Conservation (phyloP, 2,329 filamentous ascomycete species). For the Cladophialophora bantiana region DNA sequence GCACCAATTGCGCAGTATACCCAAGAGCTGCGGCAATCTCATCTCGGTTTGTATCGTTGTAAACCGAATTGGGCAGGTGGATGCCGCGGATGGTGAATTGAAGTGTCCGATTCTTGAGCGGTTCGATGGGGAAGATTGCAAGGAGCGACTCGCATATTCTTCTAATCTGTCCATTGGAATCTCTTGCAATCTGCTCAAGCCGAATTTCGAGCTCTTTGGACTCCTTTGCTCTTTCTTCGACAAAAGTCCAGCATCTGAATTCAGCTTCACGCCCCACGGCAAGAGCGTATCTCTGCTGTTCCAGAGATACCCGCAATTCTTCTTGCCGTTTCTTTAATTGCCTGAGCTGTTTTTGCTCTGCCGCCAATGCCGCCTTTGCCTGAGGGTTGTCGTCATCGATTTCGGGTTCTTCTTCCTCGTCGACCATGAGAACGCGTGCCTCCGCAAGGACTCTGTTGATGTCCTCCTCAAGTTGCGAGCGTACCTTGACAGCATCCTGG, state of each 20-base stretch:
- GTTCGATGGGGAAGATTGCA: slow-evolving; percentile 80
- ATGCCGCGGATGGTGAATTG: slow-evolving; percentile 84
- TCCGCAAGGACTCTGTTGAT: slow-evolving; percentile 62
- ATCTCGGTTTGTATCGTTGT: slow-evolving; percentile 73
- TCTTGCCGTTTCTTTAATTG: slow-evolving; percentile 45
- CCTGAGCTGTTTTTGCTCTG: slow-evolving; percentile 38
- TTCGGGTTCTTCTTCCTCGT: slow-evolving; percentile 48
- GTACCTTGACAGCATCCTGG: slow-evolving; percentile 83
- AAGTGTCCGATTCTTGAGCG: slow-evolving; percentile 68
- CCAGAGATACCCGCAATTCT: slow-evolving; percentile 54
- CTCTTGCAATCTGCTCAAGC: slow-evolving; percentile 54
- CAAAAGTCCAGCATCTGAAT: slow-evolving; percentile 10
- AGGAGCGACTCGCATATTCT: slow-evolving; percentile 85
- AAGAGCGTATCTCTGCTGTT: slow-evolving; percentile 37
- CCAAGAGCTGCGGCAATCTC: slow-evolving; percentile 81
- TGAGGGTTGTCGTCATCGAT: slow-evolving; percentile 45
- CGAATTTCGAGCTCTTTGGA: slow-evolving; percentile 25
- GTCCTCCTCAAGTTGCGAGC: slow-evolving; percentile 75
- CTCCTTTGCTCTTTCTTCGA: slow-evolving; percentile 21
- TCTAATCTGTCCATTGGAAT: slow-evolving; percentile 82
- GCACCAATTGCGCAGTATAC: slow-evolving; percentile 75
- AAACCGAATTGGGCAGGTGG: slow-evolving; percentile 78
- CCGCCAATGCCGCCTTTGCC: slow-evolving; percentile 29
- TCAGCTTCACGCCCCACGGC: slow-evolving; percentile 24
- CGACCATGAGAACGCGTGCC: slow-evolving; percentile 44